Conservation (phyloP, 1,139 yeast species). For the Arxiozyma bovina region DNA sequence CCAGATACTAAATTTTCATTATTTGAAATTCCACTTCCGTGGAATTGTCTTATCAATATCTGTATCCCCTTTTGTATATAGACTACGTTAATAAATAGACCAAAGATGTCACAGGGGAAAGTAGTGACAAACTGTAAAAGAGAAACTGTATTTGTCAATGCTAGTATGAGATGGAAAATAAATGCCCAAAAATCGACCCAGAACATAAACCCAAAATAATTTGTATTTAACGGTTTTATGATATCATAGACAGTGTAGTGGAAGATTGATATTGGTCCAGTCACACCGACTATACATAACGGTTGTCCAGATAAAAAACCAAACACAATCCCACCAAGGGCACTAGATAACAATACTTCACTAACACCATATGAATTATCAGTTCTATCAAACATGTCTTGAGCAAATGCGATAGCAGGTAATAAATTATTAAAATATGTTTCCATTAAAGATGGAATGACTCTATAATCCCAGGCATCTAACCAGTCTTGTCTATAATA, state of each 20-base stretch:
- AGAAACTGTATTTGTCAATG: conserved; percentile 60
- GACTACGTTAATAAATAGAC: conserved; percentile 81
- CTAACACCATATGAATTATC: conserved; percentile 81
- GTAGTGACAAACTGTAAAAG: conserved; percentile 65
- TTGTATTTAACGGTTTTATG: conserved; percentile 40
- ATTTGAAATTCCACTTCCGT: conserved; percentile 1
- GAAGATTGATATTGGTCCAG: conserved; percentile 89
- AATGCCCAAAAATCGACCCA: conserved; percentile 93
- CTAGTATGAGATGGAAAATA: conserved; percentile 68
- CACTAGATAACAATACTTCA: conserved; percentile 75
- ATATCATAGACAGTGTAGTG: conserved; percentile 85
- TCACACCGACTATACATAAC: conserved; percentile 91
- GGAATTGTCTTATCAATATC: conserved; percentile 63
- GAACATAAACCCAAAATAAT: conserved; percentile 84
- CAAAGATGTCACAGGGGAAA: conserved; percentile 90
- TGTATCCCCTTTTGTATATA: conserved; percentile 88
- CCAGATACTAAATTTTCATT: conserved; percentile 45
- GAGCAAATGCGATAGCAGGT: conserved; percentile 95
- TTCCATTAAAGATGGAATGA: conserved; percentile 74
- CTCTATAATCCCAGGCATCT: conserved; percentile 80
- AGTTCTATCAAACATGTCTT: conserved; percentile 91
- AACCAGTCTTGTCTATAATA: conserved; percentile 67
- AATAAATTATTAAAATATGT: conserved; percentile 82
- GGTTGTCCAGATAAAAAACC: conserved; percentile 88
- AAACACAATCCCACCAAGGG: conserved; percentile 82